A percentile compares a stretch with the other conserved stretches of the same genome.
phyloP scores from a whole-genome alignment of 805 yeast genomes.

The Yamadazyma scolyti region DNA sequence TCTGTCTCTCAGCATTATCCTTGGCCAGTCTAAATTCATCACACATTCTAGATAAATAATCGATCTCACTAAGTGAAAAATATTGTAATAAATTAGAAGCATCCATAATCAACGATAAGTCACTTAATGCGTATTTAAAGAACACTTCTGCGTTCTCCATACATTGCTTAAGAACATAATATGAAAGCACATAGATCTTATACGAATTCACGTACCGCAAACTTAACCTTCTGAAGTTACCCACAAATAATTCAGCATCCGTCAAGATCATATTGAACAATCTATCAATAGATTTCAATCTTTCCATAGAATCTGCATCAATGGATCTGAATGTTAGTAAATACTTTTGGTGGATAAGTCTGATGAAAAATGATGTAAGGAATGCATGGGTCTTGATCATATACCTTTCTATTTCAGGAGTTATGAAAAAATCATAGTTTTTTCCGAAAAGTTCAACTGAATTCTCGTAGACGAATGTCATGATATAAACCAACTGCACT shows the following conservation, averaged over 20 bases:
- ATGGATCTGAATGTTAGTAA: conserved; percentile 19
- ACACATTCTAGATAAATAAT: conserved; percentile 31
- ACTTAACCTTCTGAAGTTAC: conserved; percentile 37
- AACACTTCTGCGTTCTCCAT: conserved; percentile 36
- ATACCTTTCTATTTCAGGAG: conserved; percentile 33
- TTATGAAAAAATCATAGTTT: conserved; percentile 34
- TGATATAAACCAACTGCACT: conserved; percentile 39
- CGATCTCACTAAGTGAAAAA: conserved; percentile 31
- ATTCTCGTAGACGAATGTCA: conserved; percentile 40
- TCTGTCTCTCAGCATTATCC: conserved; percentile 18
- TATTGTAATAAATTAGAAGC: conserved; percentile 39
- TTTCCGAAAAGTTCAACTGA: conserved; percentile 39
- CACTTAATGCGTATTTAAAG: conserved; percentile 26
- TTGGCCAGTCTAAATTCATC: conserved; percentile 38
- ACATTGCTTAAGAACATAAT: conserved; percentile 37
- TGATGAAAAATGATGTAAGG: conserved; percentile 34
- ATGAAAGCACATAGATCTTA: conserved; percentile 37
- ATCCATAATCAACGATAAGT: conserved; percentile 25
- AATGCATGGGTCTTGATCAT: conserved; percentile 41
- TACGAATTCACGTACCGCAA: conserved; percentile 37
- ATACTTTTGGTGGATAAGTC: conserved; percentile 36
- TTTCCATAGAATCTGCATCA: conserved; percentile 12
- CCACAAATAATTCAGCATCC: conserved; percentile 42
- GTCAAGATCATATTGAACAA: conserved; percentile 28
- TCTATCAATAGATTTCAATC: conserved; percentile 28